Percentiles rank a stretch among this genome's conserved stretches.
These are phyloP conservation scores for Ligustrum vulgare DNA, from an alignment of 257 asterid genomes.

Conservation along the genomic window DNA sequence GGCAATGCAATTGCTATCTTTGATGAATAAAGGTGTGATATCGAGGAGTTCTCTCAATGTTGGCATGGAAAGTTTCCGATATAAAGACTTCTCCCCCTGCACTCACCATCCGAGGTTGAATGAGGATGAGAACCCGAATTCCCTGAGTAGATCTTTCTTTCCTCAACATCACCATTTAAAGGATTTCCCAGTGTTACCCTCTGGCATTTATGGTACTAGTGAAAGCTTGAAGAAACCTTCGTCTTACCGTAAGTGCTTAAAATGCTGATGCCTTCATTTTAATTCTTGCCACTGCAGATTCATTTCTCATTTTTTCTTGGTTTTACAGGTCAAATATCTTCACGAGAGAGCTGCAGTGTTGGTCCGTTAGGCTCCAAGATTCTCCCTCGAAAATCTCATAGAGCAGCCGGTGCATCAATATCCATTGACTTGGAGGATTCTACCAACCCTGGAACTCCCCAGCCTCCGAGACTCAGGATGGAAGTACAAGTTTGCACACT, in stretches of 20 bases:
- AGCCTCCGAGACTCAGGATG: constrained; percentile 9
- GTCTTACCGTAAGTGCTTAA: constrained; percentile 32
- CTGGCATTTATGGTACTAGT: constrained; percentile 32
- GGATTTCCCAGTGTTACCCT: constrained; percentile 26
- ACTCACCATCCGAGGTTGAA: constrained; percentile 42
- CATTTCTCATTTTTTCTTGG: background rate
- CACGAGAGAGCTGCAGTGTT: constrained; percentile 12
- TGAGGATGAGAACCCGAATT: constrained; percentile 40
- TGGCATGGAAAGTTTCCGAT: constrained; percentile 38
- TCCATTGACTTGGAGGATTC: constrained; percentile 23
- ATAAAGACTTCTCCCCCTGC: constrained; percentile 52
- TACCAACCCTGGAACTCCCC: background rate
- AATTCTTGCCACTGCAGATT: background rate
- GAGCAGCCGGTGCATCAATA: constrained; percentile 20
- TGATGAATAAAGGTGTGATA: constrained; percentile 58
- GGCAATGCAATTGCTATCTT: constrained; percentile 74
- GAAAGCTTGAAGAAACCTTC: constrained; percentile 38
- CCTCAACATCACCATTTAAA: constrained; percentile 31
- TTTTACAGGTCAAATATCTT: constrained; percentile 30
- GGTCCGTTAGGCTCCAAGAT: constrained; percentile 16
- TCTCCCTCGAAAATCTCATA: background rate
- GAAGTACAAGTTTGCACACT: constrained; percentile 39
- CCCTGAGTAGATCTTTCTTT: constrained; percentile 35
- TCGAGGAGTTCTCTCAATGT: constrained; percentile 36
- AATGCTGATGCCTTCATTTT: constrained; percentile 9